Evolutionary conservation across 257 asterid species (phyloP), one percentile per base, ranked within the genome.

Genomic region (Przewalskia tangutica): DNA sequence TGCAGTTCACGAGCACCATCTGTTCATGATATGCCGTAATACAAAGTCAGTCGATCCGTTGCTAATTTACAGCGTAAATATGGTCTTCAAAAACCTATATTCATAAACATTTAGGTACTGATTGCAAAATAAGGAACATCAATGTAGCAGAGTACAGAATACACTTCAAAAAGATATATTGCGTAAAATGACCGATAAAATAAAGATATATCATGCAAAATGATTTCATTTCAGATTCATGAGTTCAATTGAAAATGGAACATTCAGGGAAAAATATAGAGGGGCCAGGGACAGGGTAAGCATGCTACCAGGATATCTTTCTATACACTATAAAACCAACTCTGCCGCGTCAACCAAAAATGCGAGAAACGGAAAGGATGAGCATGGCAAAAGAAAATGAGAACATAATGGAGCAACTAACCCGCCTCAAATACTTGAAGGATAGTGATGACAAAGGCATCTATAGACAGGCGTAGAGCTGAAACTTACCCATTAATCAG

Each of bases 401-500:
- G 42, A 75, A 48, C 44, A 48, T 27, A 75, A 50, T 7, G 10
- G 58, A 18, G 20, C 46, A 71, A 75, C 62, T 50, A 75, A 48
- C n/a, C 44, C 7, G 13, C 62, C 59, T 27, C 62, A 50, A 66
- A 75, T 50, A 75, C 40, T 71, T 71, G 40, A 11, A 71, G 40
- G 62, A 51, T 12, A 4, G 46, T 50, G 79, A 20, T 50, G 44
- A 73, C 8, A 73, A 44, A 73, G 62, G 62, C 44, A 50, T 50
- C 18, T 27, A 54, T 38, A 81, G 67, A 82, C 79, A 59, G 46
- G 42, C 65, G 66, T 76, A 77, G 79, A 81, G 42, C 27, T 48
- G 54, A 80, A 80, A 81, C 93, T 86, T 90, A 95, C 99, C 98
- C 98, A 80, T 95, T 95, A 82, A 94, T 80, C 98, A 95, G 91